Percentiles rank a stretch among this genome's conserved stretches.
Conservation (phyloP, 306 rosid species). For the Fragaria iinumae region DNA sequence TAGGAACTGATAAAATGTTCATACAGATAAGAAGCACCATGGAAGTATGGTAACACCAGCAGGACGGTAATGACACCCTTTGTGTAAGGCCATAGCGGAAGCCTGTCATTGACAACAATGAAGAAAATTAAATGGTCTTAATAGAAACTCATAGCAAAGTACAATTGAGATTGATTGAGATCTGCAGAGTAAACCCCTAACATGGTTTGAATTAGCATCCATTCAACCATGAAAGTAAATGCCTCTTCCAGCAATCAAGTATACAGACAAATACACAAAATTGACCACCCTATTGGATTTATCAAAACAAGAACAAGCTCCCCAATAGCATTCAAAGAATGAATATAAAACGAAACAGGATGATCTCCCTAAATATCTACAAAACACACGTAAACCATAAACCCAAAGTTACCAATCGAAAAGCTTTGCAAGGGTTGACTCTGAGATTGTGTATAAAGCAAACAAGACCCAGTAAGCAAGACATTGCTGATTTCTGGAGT, state of each 20-base stretch:
- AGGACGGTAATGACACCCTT: conserved; percentile 49
- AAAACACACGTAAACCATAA: not conserved
- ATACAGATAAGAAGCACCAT: conserved; percentile 46
- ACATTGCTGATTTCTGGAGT: conserved; percentile 53
- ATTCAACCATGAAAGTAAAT: not conserved
- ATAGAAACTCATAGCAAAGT: not conserved
- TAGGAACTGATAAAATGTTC: conserved; percentile 30
- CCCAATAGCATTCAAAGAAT: not conserved
- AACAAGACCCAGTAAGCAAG: conserved; percentile 64
- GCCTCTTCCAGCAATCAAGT: not conserved
- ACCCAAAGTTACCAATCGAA: conserved; percentile 39
- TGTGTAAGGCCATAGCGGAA: conserved; percentile 51
- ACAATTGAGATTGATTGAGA: not conserved
- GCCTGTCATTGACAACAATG: conserved; percentile 39
- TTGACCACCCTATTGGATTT: not conserved
- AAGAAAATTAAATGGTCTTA: not conserved
- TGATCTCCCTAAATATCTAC: too few species aligned
- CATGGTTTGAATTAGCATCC: not conserved
- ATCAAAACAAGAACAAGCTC: not conserved
- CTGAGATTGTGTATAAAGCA: conserved; percentile 44
- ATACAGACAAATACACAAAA: not conserved
- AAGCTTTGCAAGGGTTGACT: conserved; percentile 35
- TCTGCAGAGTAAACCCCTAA: not conserved
- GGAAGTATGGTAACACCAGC: conserved; percentile 46
- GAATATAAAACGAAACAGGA: not conserved